Evolutionary conservation across 108 stramenopile species (phyloP).

Genomic region (Fistulifera pelliculosa): DNA sequence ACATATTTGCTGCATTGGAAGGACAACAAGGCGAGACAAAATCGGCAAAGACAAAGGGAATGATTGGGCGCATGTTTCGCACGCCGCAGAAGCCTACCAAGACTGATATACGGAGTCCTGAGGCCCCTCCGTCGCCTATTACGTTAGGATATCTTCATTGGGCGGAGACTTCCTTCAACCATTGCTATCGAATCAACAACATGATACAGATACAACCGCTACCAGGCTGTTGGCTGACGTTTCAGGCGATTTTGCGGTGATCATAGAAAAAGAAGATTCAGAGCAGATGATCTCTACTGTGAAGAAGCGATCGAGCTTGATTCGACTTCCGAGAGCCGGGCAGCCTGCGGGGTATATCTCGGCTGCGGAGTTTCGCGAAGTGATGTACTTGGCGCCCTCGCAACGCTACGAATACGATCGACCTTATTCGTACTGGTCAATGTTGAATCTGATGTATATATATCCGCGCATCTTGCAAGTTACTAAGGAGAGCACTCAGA

Average conservation of each 20-base stretch:
- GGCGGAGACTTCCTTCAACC: constrained; percentile 54
- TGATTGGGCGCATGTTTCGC: background rate
- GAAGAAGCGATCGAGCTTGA: constrained; percentile 50
- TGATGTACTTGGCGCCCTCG: constrained; percentile 45
- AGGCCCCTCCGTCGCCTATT: background rate
- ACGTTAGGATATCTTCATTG: constrained; percentile 5
- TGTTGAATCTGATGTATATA: constrained; percentile 65
- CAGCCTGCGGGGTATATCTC: constrained; percentile 45
- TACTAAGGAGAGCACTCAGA: background rate
- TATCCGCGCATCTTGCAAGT: constrained; percentile 47
- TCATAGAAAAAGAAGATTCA: constrained; percentile 23
- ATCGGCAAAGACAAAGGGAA: background rate
- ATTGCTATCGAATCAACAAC: constrained; percentile 40
- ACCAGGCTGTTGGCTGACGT: constrained; percentile 53
- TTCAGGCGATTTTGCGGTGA: constrained; percentile 67
- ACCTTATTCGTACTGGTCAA: constrained; percentile 27
- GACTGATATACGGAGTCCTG: constrained; percentile 10
- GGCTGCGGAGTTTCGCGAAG: constrained; percentile 65
- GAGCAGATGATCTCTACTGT: background rate
- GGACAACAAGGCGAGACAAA: background rate
- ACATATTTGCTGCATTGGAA: background rate
- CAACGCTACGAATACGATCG: constrained; percentile 48
- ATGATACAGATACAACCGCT: background rate
- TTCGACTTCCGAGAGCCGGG: constrained; percentile 48
- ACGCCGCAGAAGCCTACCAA: background rate